phyloP scores from a whole-genome alignment of 805 yeast species.

The Starmerella scarabaei region DNA sequence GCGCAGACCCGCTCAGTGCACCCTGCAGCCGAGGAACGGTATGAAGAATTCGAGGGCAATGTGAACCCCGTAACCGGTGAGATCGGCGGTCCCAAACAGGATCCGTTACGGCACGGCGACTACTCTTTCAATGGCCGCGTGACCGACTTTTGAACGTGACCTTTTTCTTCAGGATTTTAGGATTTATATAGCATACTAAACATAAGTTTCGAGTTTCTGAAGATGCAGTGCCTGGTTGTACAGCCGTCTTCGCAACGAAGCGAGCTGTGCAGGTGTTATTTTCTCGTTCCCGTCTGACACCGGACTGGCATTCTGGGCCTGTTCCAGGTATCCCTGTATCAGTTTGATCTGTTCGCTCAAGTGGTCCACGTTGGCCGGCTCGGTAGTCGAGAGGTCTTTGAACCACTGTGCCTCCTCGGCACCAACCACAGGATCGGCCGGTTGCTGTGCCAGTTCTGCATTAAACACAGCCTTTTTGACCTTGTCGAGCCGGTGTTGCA shows the following conservation, averaged over 20 bases:
- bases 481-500: constrained; percentile 26
- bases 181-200: no score
- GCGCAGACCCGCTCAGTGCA: constrained; percentile 32
- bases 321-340: neutral
- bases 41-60: constrained; percentile 93
- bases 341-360: neutral
- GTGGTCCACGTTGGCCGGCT: constrained; percentile 23
- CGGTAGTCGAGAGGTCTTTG: constrained; percentile 28
- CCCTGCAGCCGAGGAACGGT: constrained; percentile 58
- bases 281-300: no score
- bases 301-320: no score
- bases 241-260: neutral
- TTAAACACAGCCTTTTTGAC: constrained; percentile 23
- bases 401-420: constrained; percentile 36
- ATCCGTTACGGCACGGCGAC: constrained; percentile 81
- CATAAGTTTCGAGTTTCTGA: no score
- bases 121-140: constrained; percentile 94
- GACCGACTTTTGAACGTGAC: constrained; percentile 63
- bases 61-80: constrained; percentile 90
- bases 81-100: constrained; percentile 94
- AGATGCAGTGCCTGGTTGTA: neutral
- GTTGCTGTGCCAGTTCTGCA: constrained; percentile 14
- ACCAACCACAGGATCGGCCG: constrained; percentile 27
- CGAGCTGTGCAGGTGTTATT: neutral
- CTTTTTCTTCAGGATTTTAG: neutral